Evolutionary conservation across 805 yeast genomes (phyloP).

Genomic region (Candida xyloterini): DNA sequence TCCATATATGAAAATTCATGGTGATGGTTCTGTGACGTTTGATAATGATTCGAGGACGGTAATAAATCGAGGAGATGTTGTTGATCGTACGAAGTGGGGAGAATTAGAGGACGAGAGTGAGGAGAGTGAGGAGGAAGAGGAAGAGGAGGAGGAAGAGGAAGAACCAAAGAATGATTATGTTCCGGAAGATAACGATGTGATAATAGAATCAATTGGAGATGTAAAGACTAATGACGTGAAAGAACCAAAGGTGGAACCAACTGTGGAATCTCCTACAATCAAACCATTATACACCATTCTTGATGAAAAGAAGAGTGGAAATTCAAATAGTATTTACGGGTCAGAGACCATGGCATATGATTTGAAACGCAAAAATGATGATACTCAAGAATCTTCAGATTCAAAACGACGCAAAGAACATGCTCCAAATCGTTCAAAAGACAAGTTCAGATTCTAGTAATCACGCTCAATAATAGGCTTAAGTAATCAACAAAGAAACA

Average conservation of each 20-base stretch:
- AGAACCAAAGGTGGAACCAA: neutral
- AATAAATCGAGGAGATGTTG: conserved; percentile 23
- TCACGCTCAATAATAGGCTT: too few relatives aligned
- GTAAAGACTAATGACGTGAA: neutral
- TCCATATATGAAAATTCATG: conserved; percentile 53
- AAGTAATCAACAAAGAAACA: too few relatives aligned
- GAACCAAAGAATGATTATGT: conserved; percentile 29
- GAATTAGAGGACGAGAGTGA: conserved; percentile 34
- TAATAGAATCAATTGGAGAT: conserved; percentile 28
- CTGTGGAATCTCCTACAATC: too few relatives aligned
- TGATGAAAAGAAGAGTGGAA: conserved; percentile 24
- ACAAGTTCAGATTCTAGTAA: conserved; percentile 8
- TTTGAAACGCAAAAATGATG: conserved; percentile 12
- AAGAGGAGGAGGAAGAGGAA: conserved; percentile 25
- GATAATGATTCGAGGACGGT: conserved; percentile 15
- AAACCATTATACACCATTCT: conserved; percentile 33
- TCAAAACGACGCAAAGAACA: conserved; percentile 5
- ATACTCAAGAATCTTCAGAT: conserved; percentile 3
- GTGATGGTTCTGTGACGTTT: conserved; percentile 34
- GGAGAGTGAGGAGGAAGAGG: conserved; percentile 32
- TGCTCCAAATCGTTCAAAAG: conserved; percentile 1
- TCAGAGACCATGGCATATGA: conserved; percentile 27
- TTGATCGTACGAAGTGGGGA: conserved; percentile 32
- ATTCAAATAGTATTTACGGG: conserved; percentile 31
- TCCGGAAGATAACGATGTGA: conserved; percentile 26